phyloP scores from a whole-genome alignment of 495 filamentous ascomycete species.

The Neurospora tetraspora region DNA sequence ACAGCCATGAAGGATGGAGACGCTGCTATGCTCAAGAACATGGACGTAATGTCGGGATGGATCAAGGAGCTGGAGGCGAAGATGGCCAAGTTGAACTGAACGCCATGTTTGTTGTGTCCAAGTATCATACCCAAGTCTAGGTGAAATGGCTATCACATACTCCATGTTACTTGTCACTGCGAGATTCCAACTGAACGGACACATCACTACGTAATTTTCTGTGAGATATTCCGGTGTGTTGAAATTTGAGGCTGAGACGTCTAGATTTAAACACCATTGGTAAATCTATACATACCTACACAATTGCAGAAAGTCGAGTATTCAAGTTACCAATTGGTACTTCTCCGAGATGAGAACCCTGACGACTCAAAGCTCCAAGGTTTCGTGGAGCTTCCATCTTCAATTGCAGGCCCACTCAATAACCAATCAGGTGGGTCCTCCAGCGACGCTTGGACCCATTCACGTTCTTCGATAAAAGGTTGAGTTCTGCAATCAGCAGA shows the following conservation, averaged over 20 bases:
- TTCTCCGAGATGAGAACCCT: not conserved
- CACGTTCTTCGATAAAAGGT: not conserved
- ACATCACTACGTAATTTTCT: not conserved
- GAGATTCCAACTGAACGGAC: not conserved
- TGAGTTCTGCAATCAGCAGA: not conserved
- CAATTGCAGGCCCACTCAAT: not conserved
- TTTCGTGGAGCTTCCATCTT: not conserved
- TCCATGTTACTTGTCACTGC: not conserved
- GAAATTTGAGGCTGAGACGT: not conserved
- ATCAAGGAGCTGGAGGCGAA: conserved; percentile 77
- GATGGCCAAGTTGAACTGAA: conserved; percentile 45
- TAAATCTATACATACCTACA: not conserved
- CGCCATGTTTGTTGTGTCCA: not conserved
- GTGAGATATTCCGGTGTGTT: too few species aligned
- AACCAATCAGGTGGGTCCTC: not conserved
- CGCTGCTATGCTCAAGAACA: conserved; percentile 61
- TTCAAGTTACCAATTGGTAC: not conserved
- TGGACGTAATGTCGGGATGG: conserved; percentile 75
- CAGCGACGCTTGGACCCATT: not conserved
- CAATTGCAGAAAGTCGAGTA: not conserved
- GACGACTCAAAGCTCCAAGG: not conserved
- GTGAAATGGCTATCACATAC: not conserved
- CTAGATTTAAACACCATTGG: not conserved
- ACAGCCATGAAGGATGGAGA: conserved; percentile 57
- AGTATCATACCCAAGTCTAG: conserved; percentile 19